Base-by-base conservation (phyloP, 108 stramenopile species). In the Stephanodiscus triporus region DNA sequence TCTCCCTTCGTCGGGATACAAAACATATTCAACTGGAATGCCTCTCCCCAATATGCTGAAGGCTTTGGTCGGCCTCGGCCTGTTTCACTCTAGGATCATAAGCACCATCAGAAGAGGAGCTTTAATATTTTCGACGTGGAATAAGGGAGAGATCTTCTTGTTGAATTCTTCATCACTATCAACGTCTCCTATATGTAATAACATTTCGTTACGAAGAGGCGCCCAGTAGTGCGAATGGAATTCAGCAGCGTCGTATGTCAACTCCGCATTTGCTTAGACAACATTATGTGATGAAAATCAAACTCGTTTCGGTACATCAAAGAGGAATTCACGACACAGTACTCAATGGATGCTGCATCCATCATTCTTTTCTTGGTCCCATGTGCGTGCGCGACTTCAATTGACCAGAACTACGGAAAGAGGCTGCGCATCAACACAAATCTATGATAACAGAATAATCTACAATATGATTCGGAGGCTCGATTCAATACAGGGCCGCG, bases 1-100 rank as follows among this genome's bases (percentile, higher is more conserved):
- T 89, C 63, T 86, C 83, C 88, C 88, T 67, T 89, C 88, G 55
- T 89, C 86, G 2, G 86, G 85, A 65, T 86, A 89, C 9, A 87
- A 40, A 9, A 89, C 83, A 47, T 89, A 89, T 63, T 89, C 88
- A 4, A 89, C 88, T 24, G 84, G 82, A 22, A 86, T 87, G 16
- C 82, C 84, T 60, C 85, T 89, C 57, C 82, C 79, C 43, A 77
- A 24, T 86, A 89, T 88, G 3, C 76, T 66, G 54, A 86, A 86
- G 4, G 85, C 87, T 86, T 69, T 87, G 84, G 55, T 89, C 86
- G 10, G 86, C 84, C 71, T 89, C 89, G 2, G 85, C 80, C 62
- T 85, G 84, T 37, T 87, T 87, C 2, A 90, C 89, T 23, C 89
- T 63, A 0, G 89, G 87, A 75, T 90, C 89, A 62, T 90, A 84